These are phyloP conservation scores for Lactarius psammicola DNA, from an alignment of 768 basidiomycete genomes.

Conservation along the genomic window DNA sequence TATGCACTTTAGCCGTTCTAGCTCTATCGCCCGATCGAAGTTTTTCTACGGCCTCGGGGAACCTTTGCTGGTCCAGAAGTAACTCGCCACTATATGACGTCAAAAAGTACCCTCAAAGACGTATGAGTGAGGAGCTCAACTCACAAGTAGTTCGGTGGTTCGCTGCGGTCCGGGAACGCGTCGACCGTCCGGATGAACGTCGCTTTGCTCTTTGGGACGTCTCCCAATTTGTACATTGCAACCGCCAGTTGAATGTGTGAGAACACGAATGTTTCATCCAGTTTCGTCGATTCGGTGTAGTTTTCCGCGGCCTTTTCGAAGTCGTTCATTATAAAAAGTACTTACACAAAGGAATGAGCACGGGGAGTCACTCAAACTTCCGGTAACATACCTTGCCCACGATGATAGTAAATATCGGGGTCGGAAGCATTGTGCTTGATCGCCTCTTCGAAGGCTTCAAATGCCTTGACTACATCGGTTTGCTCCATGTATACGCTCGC, in stretches of 20 bases:
- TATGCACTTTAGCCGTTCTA: slow-evolving; percentile 73
- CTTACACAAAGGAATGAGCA: slow-evolving; percentile 40
- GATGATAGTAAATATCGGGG: slow-evolving; percentile 97
- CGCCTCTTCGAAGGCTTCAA: slow-evolving; percentile 89
- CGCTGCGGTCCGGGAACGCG: slow-evolving; percentile 81
- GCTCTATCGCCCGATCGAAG: slow-evolving; percentile 89
- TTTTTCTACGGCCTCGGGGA: slow-evolving; percentile 84
- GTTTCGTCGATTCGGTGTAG: slow-evolving; percentile 84
- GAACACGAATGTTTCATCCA: slow-evolving; percentile 91
- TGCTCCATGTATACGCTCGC: slow-evolving; percentile 98
- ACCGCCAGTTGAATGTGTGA: slow-evolving; percentile 97
- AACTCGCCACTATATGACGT: slow-evolving; percentile 74
- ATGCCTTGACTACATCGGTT: slow-evolving; percentile 73
- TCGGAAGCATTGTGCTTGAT: slow-evolving; percentile 78
- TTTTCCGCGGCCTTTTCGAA: slow-evolving; percentile 83
- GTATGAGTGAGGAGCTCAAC: slow-evolving; percentile 39
- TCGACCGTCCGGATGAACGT: slow-evolving; percentile 85
- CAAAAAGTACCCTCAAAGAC: slow-evolving; percentile 1
- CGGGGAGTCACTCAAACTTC: neutral
- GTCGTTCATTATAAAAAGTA: slow-evolving; percentile 93
- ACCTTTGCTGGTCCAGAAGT: slow-evolving; percentile 86
- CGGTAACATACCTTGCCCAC: slow-evolving; percentile 75
- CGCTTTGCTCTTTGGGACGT: slow-evolving; percentile 79
- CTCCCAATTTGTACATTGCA: slow-evolving; percentile 89
- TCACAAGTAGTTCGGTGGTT: slow-evolving; percentile 94